Evolutionary conservation across 202 grass and related monocot species (phyloP).

Genomic region (Cymbopogon flexuosus): DNA sequence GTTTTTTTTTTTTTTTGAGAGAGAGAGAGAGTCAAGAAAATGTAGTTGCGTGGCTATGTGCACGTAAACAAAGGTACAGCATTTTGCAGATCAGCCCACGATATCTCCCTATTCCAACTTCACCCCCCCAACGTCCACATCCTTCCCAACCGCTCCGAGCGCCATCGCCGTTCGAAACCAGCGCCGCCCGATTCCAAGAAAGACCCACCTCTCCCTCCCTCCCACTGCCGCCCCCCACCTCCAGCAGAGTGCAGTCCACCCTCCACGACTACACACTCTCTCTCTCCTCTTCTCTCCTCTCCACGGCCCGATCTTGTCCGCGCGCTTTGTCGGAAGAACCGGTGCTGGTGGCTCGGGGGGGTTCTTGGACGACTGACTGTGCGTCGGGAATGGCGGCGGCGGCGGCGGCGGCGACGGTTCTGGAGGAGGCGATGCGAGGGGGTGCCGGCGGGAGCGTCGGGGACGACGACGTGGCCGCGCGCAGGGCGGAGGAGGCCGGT

Average conservation of each 20-base stretch:
- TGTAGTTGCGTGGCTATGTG: background rate
- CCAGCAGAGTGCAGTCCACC: background rate
- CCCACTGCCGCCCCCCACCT: background rate
- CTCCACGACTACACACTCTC: background rate
- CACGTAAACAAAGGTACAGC: background rate
- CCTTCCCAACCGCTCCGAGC: constrained; percentile 42
- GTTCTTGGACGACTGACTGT: background rate
- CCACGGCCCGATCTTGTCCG: background rate
- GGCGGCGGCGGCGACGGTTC: constrained; percentile 11
- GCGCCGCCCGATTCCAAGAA: constrained; percentile 24
- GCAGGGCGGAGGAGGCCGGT: constrained; percentile 78
- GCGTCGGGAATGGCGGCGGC: background rate
- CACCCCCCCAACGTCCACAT: constrained; percentile 13
- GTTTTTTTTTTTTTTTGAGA: no score
- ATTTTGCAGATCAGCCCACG: background rate
- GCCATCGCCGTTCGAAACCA: constrained; percentile 53
- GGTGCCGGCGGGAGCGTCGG: constrained; percentile 28
- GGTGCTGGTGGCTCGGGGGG: background rate
- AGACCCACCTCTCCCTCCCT: background rate
- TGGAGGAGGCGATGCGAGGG: constrained; percentile 50
- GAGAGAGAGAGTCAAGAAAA: no score
- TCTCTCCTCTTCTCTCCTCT: background rate
- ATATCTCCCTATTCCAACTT: rapidly evolving
- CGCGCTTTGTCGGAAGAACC: background rate
- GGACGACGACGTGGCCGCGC: constrained; percentile 54